Conservation (phyloP, 2,329 filamentous ascomycete species). For the Ophiocordyceps camponoti-floridani region DNA sequence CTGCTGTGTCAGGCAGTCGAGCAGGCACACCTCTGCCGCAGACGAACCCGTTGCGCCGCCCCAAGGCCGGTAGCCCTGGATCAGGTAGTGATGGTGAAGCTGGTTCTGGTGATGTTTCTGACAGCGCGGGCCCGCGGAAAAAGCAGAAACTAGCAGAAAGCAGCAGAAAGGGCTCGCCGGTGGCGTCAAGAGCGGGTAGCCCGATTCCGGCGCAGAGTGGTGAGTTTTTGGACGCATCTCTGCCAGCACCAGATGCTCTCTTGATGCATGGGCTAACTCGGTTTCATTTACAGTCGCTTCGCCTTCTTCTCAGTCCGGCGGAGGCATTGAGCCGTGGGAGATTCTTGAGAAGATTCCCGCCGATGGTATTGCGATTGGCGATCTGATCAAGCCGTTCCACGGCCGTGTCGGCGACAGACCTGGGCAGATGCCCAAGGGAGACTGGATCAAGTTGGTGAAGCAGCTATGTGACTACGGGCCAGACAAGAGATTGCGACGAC, state of each 20-base stretch:
- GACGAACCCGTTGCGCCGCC: slow-evolving; percentile 18
- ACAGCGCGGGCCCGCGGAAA: slow-evolving; percentile 30
- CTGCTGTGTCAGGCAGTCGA: slow-evolving; percentile 31
- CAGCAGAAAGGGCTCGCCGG: slow-evolving; percentile 31
- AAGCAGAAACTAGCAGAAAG: slow-evolving; percentile 36
- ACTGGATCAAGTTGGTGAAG: slow-evolving; percentile 43
- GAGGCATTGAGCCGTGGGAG: slow-evolving; percentile 28
- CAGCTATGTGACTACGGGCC: slow-evolving; percentile 31
- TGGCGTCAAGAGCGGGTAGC: slow-evolving; percentile 43
- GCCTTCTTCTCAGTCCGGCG: slow-evolving; percentile 15
- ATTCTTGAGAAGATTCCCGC: slow-evolving; percentile 35
- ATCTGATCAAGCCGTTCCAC: slow-evolving; percentile 35
- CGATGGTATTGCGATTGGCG: slow-evolving; percentile 34
- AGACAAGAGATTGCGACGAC: slow-evolving; percentile 33
- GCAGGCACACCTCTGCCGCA: slow-evolving; percentile 34
- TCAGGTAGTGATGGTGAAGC: slow-evolving; percentile 57
- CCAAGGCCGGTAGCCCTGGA: slow-evolving; percentile 26
- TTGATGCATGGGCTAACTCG: not conserved
- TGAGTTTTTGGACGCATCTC: slow-evolving; percentile 9
- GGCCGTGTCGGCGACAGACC: slow-evolving; percentile 32
- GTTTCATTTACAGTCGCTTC: slow-evolving; percentile 8
- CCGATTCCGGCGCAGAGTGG: slow-evolving; percentile 27
- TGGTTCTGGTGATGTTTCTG: slow-evolving; percentile 50
- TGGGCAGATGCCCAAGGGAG: slow-evolving; percentile 30
- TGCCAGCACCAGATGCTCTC: not conserved